Evolutionary conservation across 306 rosid genomes (phyloP).

Genomic region (Lagenaria siceraria): DNA sequence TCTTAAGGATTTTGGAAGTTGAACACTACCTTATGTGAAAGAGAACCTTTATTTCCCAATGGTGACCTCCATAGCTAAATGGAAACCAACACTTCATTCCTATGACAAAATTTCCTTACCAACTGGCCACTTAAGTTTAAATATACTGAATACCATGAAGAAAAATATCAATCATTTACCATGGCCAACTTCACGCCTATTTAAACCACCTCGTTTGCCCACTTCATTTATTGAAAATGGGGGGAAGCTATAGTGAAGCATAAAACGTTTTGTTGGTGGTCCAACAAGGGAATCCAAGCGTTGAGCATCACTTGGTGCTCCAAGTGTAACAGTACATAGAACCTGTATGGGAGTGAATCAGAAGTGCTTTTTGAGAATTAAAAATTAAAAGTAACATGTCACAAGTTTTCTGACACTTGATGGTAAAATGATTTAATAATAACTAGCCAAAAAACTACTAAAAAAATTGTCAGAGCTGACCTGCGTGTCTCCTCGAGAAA

Average conservation of each 20-base stretch:
- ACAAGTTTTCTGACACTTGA: background rate
- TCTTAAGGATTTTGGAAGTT: background rate
- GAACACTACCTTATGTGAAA: background rate
- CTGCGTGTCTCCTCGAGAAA: slow-evolving; percentile 94
- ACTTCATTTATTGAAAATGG: slow-evolving; percentile 91
- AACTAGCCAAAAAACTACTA: slow-evolving; percentile 5
- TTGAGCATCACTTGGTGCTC: slow-evolving; percentile 92
- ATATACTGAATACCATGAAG: background rate
- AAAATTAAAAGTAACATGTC: slow-evolving; percentile 7
- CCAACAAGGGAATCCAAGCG: slow-evolving; percentile 80
- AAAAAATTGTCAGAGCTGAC: slow-evolving; percentile 22
- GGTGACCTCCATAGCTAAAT: background rate
- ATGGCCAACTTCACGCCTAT: slow-evolving; percentile 98
- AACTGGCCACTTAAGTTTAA: background rate
- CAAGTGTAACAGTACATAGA: slow-evolving; percentile 90
- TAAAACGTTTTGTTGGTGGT: slow-evolving; percentile 77
- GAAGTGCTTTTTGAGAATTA: background rate
- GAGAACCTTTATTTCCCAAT: background rate
- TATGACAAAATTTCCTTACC: background rate
- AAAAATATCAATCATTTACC: slow-evolving; percentile 37
- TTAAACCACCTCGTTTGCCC: slow-evolving; percentile 80
- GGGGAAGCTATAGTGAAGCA: slow-evolving; percentile 98
- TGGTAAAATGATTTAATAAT: background rate
- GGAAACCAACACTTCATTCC: background rate
- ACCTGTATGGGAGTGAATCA: slow-evolving; percentile 42